Percentiles rank a stretch among this genome's conserved stretches.
phyloP scores from a whole-genome alignment of 2,329 filamentous ascomycete species.

The Hypoxylon sp. region DNA sequence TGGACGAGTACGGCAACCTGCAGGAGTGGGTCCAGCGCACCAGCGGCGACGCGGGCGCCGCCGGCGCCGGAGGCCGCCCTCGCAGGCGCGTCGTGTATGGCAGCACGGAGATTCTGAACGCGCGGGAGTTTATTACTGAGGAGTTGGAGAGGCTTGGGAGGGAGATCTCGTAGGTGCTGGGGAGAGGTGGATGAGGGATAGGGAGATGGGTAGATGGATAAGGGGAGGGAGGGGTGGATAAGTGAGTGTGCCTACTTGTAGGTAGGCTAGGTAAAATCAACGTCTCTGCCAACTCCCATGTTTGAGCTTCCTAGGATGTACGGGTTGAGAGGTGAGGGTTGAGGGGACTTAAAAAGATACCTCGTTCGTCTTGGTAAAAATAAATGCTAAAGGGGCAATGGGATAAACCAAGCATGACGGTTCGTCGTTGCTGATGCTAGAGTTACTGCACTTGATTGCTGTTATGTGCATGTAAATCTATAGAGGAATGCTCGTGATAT shows the following conservation, averaged over 20 bases:
- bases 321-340: no score
- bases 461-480: no score
- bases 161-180: slow-evolving; percentile 55
- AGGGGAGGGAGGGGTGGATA: background rate
- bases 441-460: no score
- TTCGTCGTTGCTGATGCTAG: no score
- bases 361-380: background rate
- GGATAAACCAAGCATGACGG: no score
- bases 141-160: slow-evolving; percentile 69
- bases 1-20: slow-evolving; percentile 98
- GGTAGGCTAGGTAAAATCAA: background rate
- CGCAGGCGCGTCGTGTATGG: slow-evolving; percentile 91
- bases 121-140: slow-evolving; percentile 69
- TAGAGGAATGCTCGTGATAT: no score
- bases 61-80: slow-evolving; percentile 61
- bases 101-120: slow-evolving; percentile 82
- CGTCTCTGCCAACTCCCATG: background rate
- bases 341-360: no score
- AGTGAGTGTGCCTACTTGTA: no score
- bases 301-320: no score
- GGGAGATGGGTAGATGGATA: background rate
- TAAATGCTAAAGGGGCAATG: no score
- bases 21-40: slow-evolving; percentile 94
- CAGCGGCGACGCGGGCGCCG: no score
- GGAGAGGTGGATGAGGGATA: background rate